phyloP scores from a whole-genome alignment of 352 stramenopile species.

The Globisporangium uncinulatum region DNA sequence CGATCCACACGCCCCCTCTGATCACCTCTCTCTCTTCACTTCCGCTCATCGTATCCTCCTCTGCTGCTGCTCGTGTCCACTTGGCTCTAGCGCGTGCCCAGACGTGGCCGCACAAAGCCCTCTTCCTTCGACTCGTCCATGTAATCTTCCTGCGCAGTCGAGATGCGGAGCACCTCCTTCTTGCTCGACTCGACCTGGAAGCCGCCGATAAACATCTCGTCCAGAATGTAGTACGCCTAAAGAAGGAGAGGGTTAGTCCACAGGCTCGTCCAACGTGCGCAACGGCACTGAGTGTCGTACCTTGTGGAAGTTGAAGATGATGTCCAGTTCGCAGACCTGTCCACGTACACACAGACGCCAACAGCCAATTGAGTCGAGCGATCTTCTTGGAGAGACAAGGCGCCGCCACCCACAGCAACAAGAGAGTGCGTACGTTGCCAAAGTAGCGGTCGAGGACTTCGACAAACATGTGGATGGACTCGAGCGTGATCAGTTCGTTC shows the following conservation, averaged over 20 bases:
- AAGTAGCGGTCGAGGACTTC: constrained; percentile 98
- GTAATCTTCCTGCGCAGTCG: constrained; percentile 87
- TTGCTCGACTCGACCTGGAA: constrained; percentile 96
- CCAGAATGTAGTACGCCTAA: constrained; percentile 98
- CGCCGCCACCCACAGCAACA: too few relatives aligned
- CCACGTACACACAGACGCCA: not conserved
- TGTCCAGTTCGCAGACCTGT: constrained; percentile 93
- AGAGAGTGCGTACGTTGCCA: constrained; percentile 65
- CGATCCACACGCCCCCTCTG: not conserved
- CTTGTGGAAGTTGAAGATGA: constrained; percentile 99
- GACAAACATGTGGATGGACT: constrained; percentile 98
- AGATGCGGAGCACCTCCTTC: constrained; percentile 87
- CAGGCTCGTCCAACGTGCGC: not conserved
- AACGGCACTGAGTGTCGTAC: constrained; percentile 15
- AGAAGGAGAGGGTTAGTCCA: too few relatives aligned
- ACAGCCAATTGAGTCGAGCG: not conserved
- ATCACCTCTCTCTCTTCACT: not conserved
- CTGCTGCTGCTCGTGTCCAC: not conserved
- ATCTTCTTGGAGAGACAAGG: too few relatives aligned
- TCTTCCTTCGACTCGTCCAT: constrained; percentile 89
- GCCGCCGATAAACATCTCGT: constrained; percentile 99
- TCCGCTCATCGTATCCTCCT: not conserved
- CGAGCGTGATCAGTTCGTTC: constrained; percentile 97
- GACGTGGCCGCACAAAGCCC: constrained; percentile 60
- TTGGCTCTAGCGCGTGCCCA: constrained; percentile 42